Base-by-base conservation (phyloP, 2,329 filamentous ascomycete species). In the Daldinia sp. region DNA sequence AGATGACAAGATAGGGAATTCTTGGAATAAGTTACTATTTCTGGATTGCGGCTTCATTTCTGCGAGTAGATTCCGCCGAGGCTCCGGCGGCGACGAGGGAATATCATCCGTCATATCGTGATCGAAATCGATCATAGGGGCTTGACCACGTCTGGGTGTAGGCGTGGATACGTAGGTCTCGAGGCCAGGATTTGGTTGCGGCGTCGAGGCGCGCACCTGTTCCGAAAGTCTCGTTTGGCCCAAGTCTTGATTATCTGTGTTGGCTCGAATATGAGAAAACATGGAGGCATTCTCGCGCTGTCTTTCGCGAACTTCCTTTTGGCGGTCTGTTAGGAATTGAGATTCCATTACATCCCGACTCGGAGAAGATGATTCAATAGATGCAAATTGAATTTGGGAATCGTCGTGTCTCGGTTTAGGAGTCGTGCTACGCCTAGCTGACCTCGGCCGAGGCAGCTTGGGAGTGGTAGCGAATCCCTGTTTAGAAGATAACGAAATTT, bases 361-460 rank as follows among this genome's bases (percentile, higher is more conserved):
- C 1, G 77, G 78, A 0, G 82, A 80, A 0, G 88, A 86, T 10
- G 87, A 86, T 27, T 85, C 83, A 47, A 94, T 89, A 0, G 87
- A 79, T 2, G 89, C 86, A 71, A 95, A 95, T 41, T 91, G 84
- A 23, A 96, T 84, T 71, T 96, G 93, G 0, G 92, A 96, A 75
- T 96, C 85, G 64, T 96, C 87, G 69, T 96, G 93, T 30, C 90
- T 86, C 25, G 89, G 80, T 61, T 85, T 85, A 15, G 83, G 80
- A 47, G 83, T 85, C 10, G 76, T 75, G 50, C 75, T 78, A n/a
- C 73, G 75, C 37, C 77, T 74, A 23, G 67, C 70, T 13, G 72
- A 72, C 48, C 71, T 76, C 11, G 73, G 67, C 23, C 64, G 68
- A 45, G 70, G 70, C 43, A 64, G 60, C 41, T 55, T 69, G 7